Conservation (phyloP, 176 grass and related monocot species). For the Carex pumila region DNA sequence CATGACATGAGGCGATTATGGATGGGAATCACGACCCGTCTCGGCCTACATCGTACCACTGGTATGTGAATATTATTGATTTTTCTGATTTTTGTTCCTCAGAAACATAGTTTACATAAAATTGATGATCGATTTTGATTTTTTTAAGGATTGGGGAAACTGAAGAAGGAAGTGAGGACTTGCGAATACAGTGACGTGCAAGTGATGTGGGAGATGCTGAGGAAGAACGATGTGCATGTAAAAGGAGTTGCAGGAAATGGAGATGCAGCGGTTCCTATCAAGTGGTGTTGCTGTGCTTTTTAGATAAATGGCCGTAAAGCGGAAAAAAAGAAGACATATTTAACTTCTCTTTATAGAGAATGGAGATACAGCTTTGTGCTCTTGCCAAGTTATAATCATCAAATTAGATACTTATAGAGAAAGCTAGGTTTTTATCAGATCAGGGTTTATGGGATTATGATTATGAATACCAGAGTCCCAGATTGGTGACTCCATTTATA, state of each 20-base stretch:
- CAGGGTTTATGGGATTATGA: background rate
- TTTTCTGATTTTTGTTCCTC: background rate
- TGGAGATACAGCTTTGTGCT: background rate
- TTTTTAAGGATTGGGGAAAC: conserved; percentile 48
- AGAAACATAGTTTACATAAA: background rate
- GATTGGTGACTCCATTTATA: background rate
- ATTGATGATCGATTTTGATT: conserved; percentile 9
- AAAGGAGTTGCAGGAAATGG: conserved; percentile 32
- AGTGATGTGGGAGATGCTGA: conserved; percentile 87
- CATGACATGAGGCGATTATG: conserved; percentile 50
- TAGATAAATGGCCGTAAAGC: conserved; percentile 14
- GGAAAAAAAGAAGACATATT: background rate
- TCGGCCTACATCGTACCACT: conserved; percentile 40
- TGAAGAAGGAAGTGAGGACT: conserved; percentile 85
- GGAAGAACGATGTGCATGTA: conserved; percentile 33
- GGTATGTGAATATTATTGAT: conserved; percentile 22
- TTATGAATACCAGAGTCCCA: background rate
- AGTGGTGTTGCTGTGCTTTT: conserved; percentile 62
- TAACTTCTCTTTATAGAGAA: background rate
- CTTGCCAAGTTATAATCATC: background rate
- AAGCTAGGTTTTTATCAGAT: background rate
- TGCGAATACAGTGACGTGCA: conserved; percentile 87
- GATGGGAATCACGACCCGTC: conserved; percentile 36
- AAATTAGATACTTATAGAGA: background rate
- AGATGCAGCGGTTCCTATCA: conserved; percentile 31